A percentile compares a stretch with the other conserved stretches of the same genome.
These are phyloP conservation scores for Pseudocercospora eumusae DNA, from an alignment of 2,329 filamentous ascomycete species.

Conservation along the genomic window DNA sequence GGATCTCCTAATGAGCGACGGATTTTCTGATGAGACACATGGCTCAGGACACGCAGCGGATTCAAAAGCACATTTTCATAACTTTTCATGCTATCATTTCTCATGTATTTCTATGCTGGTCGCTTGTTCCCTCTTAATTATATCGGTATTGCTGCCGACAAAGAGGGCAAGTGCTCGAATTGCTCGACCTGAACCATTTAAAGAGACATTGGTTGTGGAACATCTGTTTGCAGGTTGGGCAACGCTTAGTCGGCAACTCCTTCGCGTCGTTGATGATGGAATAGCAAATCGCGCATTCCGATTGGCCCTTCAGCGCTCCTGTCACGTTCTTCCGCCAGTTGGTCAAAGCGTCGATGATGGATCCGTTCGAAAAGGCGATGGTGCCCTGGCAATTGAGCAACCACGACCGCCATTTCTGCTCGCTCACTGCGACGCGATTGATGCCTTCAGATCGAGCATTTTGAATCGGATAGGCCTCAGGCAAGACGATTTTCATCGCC, in stretches of 20 bases:
- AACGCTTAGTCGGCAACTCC: conserved; percentile 87
- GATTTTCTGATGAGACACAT: conserved; percentile 16
- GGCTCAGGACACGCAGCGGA: background rate
- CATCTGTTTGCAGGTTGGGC: conserved; percentile 86
- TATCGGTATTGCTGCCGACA: conserved; percentile 85
- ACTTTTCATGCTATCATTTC: background rate
- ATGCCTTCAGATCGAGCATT: conserved; percentile 73
- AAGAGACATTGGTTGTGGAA: conserved; percentile 91
- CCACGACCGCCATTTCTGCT: conserved; percentile 92
- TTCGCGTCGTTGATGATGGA: conserved; percentile 87
- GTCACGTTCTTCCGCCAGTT: conserved; percentile 86
- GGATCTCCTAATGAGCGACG: conserved; percentile 24
- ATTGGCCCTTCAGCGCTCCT: conserved; percentile 86
- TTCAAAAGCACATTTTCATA: background rate
- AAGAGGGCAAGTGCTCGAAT: conserved; percentile 85
- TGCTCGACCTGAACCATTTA: conserved; percentile 96
- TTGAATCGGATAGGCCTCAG: conserved; percentile 78
- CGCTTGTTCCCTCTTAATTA: conserved; percentile 40
- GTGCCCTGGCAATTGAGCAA: conserved; percentile 84
- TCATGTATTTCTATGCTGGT: background rate
- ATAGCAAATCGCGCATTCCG: conserved; percentile 88
- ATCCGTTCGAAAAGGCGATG: conserved; percentile 90
- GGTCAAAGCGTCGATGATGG: conserved; percentile 80
- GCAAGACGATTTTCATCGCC: conserved; percentile 77
- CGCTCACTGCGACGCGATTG: conserved; percentile 81